Percentiles rank a stretch among this genome's conserved stretches.
Conservation (phyloP, 2,329 filamentous ascomycete genomes). For the Nigrospora osmanthi region DNA sequence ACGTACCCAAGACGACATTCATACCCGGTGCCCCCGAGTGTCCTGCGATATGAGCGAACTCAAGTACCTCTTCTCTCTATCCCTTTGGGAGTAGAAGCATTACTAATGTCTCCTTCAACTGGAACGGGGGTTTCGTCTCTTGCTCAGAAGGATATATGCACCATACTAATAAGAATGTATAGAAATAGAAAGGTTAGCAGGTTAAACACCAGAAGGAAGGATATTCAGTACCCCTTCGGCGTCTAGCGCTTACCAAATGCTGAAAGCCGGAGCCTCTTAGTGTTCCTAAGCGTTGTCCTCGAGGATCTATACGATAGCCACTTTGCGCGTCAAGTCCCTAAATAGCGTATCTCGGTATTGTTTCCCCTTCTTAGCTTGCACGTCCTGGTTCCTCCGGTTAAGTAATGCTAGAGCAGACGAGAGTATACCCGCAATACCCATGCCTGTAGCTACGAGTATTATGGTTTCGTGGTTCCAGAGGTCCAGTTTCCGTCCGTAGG, state of each 20-base stretch:
- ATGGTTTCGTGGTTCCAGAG: constrained; percentile 8
- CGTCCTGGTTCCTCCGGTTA: too few species aligned
- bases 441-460: constrained; percentile 9
- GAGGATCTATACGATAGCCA: background rate
- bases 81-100: background rate
- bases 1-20: background rate
- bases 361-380: too few species aligned
- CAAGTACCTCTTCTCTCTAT: background rate
- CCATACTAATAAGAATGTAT: background rate
- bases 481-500: constrained; percentile 6
- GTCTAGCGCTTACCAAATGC: background rate
- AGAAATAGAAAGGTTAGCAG: background rate
- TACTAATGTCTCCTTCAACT: background rate
- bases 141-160: background rate
- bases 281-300: background rate
- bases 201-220: background rate
- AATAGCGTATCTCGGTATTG: background rate
- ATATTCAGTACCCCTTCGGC: background rate
- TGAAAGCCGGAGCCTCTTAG: background rate
- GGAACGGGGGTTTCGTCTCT: background rate
- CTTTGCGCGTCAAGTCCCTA: background rate
- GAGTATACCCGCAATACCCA: constrained; percentile 11
- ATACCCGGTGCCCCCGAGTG: background rate
- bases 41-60: background rate
- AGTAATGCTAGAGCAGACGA: constrained; percentile 3